A percentile compares a stretch with the other conserved stretches of the same genome.
phyloP scores from a whole-genome alignment of 768 basidiomycete genomes.

The Suillus spraguei region DNA sequence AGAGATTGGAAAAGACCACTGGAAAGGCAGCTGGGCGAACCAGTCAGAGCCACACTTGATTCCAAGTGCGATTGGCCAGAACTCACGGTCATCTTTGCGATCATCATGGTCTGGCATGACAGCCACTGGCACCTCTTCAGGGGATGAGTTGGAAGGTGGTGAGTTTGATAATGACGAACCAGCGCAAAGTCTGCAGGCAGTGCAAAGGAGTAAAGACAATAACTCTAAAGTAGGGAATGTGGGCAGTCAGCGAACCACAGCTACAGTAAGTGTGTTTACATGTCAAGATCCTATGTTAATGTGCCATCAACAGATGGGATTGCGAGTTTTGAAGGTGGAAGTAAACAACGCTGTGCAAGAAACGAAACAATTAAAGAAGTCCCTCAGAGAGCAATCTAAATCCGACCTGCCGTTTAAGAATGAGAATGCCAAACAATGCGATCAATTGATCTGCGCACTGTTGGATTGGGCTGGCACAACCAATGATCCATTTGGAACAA shows the following conservation, averaged over 20 bases:
- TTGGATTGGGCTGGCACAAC: conserved; percentile 11
- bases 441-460: conserved; percentile 4
- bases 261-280: not conserved
- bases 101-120: conserved; percentile 1
- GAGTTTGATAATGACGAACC: not conserved
- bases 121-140: not conserved
- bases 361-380: not conserved
- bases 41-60: conserved; percentile 1
- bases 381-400: not conserved
- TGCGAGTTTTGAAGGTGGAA: not conserved
- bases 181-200: not conserved
- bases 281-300: not conserved
- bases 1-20: not conserved
- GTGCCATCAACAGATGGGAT: conserved; percentile 6
- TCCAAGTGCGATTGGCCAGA: not conserved
- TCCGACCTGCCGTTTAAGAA: conserved; percentile 8
- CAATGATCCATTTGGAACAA: conserved; percentile 12
- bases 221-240: conserved; percentile 3
- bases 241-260: not conserved
- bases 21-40: not conserved
- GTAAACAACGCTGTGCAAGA: not conserved
- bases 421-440: conserved; percentile 4
- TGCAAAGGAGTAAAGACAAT: not conserved
- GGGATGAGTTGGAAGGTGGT: not conserved
- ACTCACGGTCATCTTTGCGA: not conserved